Conservation (phyloP, 495 filamentous ascomycete species). For the Tirmania nivea region DNA sequence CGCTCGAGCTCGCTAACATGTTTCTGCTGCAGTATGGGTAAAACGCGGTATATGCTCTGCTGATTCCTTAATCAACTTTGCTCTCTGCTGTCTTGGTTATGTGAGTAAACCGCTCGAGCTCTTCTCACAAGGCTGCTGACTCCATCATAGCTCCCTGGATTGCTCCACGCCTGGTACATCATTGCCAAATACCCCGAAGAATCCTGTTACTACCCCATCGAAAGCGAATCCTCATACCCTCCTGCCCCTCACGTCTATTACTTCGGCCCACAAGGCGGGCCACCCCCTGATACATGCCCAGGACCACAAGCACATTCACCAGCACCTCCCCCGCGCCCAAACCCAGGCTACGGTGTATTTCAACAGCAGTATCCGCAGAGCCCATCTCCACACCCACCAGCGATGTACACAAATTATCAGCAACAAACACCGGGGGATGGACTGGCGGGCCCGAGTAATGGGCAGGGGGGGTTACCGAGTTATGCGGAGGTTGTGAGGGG, state of each 20-base stretch:
- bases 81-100: conserved; percentile 71
- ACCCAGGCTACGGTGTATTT: conserved; percentile 20
- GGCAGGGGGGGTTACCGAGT: conserved; percentile 38
- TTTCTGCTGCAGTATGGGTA: conserved; percentile 53
- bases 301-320: conserved; percentile 20
- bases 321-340: conserved; percentile 20
- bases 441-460: conserved; percentile 21
- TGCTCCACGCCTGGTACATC: conserved; percentile 96
- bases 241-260: conserved; percentile 26
- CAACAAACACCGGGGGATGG: conserved; percentile 17
- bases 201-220: conserved; percentile 40
- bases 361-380: conserved; percentile 12
- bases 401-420: conserved; percentile 13
- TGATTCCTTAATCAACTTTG: conserved; percentile 87
- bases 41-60: conserved; percentile 84
- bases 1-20: too few species aligned
- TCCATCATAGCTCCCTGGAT: conserved; percentile 43
- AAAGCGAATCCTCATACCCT: conserved; percentile 9
- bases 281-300: conserved; percentile 6
- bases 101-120: conserved; percentile 18
- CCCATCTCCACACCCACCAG: conserved; percentile 16
- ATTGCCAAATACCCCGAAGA: conserved; percentile 72
- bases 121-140: background rate
- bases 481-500: conserved; percentile 73
- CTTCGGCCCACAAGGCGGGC: conserved; percentile 11